Evolutionary conservation across 176 grass and related monocot species (phyloP), one percentile per base, ranked within the genome.

Genomic region (Poa annua): DNA sequence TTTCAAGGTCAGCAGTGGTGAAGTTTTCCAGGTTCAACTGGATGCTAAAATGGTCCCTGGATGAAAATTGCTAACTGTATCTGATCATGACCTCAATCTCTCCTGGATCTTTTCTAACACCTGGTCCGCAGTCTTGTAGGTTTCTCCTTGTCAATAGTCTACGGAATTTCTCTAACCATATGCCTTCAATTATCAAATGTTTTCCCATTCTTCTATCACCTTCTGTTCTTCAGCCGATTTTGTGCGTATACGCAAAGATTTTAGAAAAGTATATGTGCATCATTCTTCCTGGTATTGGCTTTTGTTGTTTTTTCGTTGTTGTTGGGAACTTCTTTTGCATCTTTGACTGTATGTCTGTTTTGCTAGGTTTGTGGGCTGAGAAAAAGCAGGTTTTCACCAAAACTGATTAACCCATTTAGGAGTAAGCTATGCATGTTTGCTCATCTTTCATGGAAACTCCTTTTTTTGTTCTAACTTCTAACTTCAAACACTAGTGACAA

Each of bases 1-100:
- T 53, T 12, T 77, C 15, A 39, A 50, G 26, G 38, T 66, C 16
- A 36, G 39, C 39, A 16, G 3, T 47, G 11, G 9, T 50, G 20
- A 79, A 39, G 35, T 16, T 47, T 77, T 72, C 15, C 45, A 86
- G 11, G 38, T 36, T 72, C 34, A 65, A 15, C 20, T 11, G 21
- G 67, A 51, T 52, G 22, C 77, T 80, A 39, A 7, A 77, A 26
- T 60, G 26, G 61, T 49, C 50, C 4, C 11, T 51, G n/a, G 21
- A 62, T 83, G 41, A 32, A 52, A 51, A 66, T 66, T 12, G 22
- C 35, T 71, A 71, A 82, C 35, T 71, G 11, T 71, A 71, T 71
- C 1, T 70, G 20, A 70, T 41, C 66, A 22, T 42, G 2, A 22
- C 10, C 39, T 21, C 66, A 42, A 25, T 60, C 56, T 70, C 66